Base-by-base conservation (phyloP, 805 yeast genomes). In the Danielia reshetovae region DNA sequence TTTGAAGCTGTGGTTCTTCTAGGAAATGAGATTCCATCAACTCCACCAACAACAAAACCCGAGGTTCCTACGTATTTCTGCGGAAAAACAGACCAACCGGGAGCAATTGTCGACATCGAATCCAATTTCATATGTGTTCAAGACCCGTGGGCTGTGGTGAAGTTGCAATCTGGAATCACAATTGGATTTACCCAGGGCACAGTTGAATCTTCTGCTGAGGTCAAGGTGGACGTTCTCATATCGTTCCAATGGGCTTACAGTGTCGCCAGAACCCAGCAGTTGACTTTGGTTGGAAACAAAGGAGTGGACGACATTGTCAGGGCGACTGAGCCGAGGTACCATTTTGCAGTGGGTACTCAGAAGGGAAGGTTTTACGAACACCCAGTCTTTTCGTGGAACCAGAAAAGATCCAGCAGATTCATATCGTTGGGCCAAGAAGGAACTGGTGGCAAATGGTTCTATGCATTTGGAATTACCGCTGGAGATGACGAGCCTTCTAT, bases 361-460 rank as follows among this genome's bases (percentile, higher is more conserved):
- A 31, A 52, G 1, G 77, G 79, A 0, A 60, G 62, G 25, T 77
- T 69, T 48, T 60, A 65, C 42, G 87, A 84, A 47, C 59, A 75
- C 38, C 52, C 60, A 15, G 79, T 86, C 1, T 79, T 85, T 49
- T 44, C 61, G 33, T 81, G 86, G 86, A 65, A 61, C 3, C 37
- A 51, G 5, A 65, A 58, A 0, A 49, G 66, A 10, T 50, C 70
- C 2, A 75, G 87, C 0, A 63, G 94, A 34, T 81, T 82, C 46
- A 70, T 85, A 11, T 78, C 87, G 51, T 53, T 85, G 30, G 83
- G 77, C 0, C 65, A 68, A 31, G 81, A 68, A 53, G 82, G 79
- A 0, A 61, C 73, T 2, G 70, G 70, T 1, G 66, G 68, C 7
- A 59, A 62, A 38, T 86, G 90, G 89, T 80, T 77, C 42, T 86